Evolutionary conservation across 305 asterid genomes (phyloP).

Genomic region (Fraxinus albicans): DNA sequence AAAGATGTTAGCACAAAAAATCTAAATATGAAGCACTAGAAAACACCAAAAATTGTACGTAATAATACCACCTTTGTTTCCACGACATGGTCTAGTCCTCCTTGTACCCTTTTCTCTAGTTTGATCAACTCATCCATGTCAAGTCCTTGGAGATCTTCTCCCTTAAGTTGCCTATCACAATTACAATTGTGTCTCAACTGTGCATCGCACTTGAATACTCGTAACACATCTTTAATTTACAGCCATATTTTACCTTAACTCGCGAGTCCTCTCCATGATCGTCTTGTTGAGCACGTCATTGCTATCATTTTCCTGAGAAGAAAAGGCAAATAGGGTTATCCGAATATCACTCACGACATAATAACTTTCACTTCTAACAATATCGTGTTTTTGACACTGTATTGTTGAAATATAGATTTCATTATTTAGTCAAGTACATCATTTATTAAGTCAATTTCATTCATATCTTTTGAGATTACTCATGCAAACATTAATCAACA

Average conservation of each 20-base stretch:
- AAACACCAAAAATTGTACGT: background rate
- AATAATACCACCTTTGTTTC: constrained; percentile 64
- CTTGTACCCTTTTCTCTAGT: constrained; percentile 62
- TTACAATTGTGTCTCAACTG: background rate
- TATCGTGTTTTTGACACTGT: background rate
- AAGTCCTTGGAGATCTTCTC: constrained; percentile 77
- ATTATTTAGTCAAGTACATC: background rate
- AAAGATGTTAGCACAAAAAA: background rate
- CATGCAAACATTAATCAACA: no score
- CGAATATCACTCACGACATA: background rate
- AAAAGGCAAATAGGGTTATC: background rate
- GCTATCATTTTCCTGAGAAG: constrained; percentile 30
- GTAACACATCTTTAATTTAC: background rate
- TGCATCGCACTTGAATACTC: background rate
- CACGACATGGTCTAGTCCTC: constrained; percentile 48
- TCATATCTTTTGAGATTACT: background rate
- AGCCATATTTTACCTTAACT: constrained; percentile 52
- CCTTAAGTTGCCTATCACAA: constrained; percentile 54
- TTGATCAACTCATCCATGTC: constrained; percentile 54
- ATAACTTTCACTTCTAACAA: background rate
- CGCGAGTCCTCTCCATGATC: constrained; percentile 36
- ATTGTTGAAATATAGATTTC: background rate
- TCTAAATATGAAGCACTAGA: background rate
- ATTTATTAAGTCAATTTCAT: background rate
- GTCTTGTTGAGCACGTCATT: constrained; percentile 44